Evolutionary conservation across 805 yeast genomes (phyloP), one percentile per base, ranked within the genome.

Genomic region (Cyberlindnera veronae): DNA sequence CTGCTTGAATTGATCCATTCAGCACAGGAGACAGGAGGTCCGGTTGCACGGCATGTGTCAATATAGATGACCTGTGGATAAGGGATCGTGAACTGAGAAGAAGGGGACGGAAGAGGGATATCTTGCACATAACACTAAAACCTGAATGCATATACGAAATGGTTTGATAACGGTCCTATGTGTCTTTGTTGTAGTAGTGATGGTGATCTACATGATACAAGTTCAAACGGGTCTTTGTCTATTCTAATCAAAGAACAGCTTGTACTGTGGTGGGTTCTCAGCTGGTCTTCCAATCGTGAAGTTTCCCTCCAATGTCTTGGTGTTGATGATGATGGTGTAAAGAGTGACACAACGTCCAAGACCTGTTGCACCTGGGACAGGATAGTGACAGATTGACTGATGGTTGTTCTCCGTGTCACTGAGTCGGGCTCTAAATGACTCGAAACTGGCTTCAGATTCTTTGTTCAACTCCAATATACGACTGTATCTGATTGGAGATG

Each of bases 301-400:
- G 22, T 37, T 29, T 9, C 47, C 56, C 28, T 48, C 47, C 27
- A 33, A 30, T 2, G 44, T 39, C 18, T 17, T 41, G 5, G 39
- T 34, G 23, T 50, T 38, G 8, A 52, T 34, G 15, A 50, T 41
- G 17, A 52, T 50, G 12, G 54, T 50, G 39, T 50, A 52, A 11
- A 52, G 32, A 6, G 56, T 52, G n/a, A 36, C 23, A 29, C 41
- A 32, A 12, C 48, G 46, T 5, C 29, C 51, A 4, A 54, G 24
- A 2, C 58, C 60, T n/a, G 27, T 35, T 7, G 42, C 49, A 14
- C 39, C 49, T 3, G 36, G 44, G 3, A 17, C 23, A 4, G 48
- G 42, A n/a, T 18, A 38, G 24, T 51, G 46, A 30, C 55, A 54
- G 24, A 57, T 57, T 4, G 58, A 44, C 20, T 42, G 22, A 14